Conservation (phyloP, 495 filamentous ascomycete species). For the Penicillium paxilli region DNA sequence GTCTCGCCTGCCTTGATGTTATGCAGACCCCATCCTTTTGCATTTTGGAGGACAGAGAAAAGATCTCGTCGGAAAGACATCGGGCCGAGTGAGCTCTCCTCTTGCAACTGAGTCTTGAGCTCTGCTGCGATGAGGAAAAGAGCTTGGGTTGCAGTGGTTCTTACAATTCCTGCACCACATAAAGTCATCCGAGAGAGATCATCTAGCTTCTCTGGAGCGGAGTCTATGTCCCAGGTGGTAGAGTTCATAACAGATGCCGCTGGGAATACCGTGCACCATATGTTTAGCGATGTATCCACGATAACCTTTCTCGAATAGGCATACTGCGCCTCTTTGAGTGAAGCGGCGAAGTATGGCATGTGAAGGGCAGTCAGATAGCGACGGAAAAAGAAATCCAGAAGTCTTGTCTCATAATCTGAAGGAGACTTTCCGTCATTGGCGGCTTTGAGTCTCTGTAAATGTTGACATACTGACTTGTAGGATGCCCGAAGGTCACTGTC, state of each 20-base stretch:
- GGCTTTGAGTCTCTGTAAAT: constrained; percentile 31
- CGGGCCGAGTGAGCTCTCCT: constrained; percentile 49
- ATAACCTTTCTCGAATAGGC: constrained; percentile 50
- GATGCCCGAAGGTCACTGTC: constrained; percentile 34
- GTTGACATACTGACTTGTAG: constrained; percentile 34
- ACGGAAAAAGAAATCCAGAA: constrained; percentile 44
- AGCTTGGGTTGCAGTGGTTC: constrained; percentile 40
- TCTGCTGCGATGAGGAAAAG: constrained; percentile 47
- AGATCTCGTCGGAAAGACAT: constrained; percentile 47
- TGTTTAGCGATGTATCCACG: constrained; percentile 49
- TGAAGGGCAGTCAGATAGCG: constrained; percentile 51
- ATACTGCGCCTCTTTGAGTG: constrained; percentile 40
- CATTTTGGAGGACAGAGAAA: constrained; percentile 45
- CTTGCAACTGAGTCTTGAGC: constrained; percentile 47
- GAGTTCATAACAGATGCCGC: constrained; percentile 23
- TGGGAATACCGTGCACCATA: constrained; percentile 46
- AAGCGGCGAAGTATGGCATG: constrained; percentile 42
- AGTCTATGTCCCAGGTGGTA: too few relatives aligned
- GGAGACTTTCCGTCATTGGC: constrained; percentile 14
- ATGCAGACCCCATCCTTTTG: constrained; percentile 39
- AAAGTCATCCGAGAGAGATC: constrained; percentile 42
- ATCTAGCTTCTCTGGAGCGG: too few relatives aligned
- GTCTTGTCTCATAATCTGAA: constrained; percentile 35
- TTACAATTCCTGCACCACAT: constrained; percentile 50
- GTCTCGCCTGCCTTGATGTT: constrained; percentile 52